These are phyloP conservation scores for Hemisphaericaspora subhashii DNA, from an alignment of 1,139 yeast species.

Conservation along the genomic window DNA sequence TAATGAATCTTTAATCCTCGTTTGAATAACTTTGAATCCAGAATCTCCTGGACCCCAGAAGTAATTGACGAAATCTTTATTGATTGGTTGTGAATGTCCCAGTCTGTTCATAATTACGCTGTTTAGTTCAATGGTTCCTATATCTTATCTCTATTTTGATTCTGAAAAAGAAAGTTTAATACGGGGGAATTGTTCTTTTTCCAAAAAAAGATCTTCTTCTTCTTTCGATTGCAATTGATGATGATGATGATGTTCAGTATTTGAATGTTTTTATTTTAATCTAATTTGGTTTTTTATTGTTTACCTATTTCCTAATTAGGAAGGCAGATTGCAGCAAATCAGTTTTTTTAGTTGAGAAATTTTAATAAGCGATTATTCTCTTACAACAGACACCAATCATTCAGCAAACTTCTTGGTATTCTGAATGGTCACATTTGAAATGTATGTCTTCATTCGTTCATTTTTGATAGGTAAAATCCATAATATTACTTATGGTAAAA, in stretches of 20 bases:
- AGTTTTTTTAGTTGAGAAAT: slow-evolving; percentile 5
- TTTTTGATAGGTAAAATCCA: too few species aligned
- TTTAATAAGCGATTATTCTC: too few species aligned
- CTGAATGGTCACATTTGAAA: too few species aligned
- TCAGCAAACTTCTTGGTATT: background rate
- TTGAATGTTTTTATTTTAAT: background rate
- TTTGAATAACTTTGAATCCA: slow-evolving; percentile 34
- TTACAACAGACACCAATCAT: background rate
- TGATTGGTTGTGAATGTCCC: background rate
- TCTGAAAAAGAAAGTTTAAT: too few species aligned
- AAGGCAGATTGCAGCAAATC: slow-evolving; percentile 4
- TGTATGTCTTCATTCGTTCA: too few species aligned
- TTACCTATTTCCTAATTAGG: slow-evolving; percentile 13
- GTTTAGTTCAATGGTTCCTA: too few species aligned
- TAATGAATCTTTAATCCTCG: slow-evolving; percentile 33
- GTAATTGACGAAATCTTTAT: slow-evolving; percentile 35
- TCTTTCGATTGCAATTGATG: too few species aligned
- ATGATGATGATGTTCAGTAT: too few species aligned
- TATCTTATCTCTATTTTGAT: too few species aligned
- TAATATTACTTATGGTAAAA: too few species aligned
- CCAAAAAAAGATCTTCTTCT: background rate
- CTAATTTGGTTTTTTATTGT: slow-evolving; percentile 6
- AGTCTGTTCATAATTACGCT: slow-evolving; percentile 1
- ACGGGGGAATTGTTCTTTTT: too few species aligned
- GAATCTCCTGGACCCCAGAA: slow-evolving; percentile 45